phyloP scores from a whole-genome alignment of 2,329 filamentous ascomycete species.

The Exophiala aquamarina region DNA sequence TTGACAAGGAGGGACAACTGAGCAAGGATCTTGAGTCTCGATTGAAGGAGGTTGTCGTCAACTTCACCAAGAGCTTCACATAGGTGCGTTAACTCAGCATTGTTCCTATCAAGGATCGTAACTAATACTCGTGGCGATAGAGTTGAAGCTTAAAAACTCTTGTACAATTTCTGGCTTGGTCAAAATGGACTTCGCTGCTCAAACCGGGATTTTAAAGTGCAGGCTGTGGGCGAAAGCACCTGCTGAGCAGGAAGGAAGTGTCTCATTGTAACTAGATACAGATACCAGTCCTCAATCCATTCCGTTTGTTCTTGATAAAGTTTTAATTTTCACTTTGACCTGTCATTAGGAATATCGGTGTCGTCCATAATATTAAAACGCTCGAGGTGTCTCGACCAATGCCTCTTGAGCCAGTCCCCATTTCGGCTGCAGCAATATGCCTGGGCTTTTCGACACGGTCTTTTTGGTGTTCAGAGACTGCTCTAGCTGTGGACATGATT shows the following conservation, averaged over 20 bases:
- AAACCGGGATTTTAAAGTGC: constrained; percentile 12
- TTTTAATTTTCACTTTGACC: too few species aligned
- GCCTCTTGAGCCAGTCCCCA: too few species aligned
- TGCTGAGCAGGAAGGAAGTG: constrained; percentile 14
- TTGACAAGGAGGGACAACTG: constrained; percentile 92
- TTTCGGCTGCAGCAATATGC: too few species aligned
- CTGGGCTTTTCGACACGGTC: too few species aligned
- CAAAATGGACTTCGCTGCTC: constrained; percentile 16
- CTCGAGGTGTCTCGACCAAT: too few species aligned
- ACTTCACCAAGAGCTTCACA: constrained; percentile 95
- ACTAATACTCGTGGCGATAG: neutral
- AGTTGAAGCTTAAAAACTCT: constrained; percentile 11
- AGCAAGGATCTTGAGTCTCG: constrained; percentile 79
- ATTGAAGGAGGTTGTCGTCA: constrained; percentile 67
- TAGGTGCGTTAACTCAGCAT: constrained; percentile 27
- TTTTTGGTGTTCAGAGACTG: too few species aligned
- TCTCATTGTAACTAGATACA: constrained; percentile 29
- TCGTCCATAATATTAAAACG: too few species aligned
- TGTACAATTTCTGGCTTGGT: constrained; percentile 26
- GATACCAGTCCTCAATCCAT: constrained; percentile 26
- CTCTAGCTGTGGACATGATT: too few species aligned
- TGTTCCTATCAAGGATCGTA: neutral
- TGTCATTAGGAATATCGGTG: too few species aligned
- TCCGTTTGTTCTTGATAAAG: constrained; percentile 10
- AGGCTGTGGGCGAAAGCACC: constrained; percentile 6